Percentiles rank a stretch among this genome's conserved stretches.
Evolutionary conservation across 2,329 filamentous ascomycete genomes (phyloP).

Genomic region (Rugonectria rugulosa): DNA sequence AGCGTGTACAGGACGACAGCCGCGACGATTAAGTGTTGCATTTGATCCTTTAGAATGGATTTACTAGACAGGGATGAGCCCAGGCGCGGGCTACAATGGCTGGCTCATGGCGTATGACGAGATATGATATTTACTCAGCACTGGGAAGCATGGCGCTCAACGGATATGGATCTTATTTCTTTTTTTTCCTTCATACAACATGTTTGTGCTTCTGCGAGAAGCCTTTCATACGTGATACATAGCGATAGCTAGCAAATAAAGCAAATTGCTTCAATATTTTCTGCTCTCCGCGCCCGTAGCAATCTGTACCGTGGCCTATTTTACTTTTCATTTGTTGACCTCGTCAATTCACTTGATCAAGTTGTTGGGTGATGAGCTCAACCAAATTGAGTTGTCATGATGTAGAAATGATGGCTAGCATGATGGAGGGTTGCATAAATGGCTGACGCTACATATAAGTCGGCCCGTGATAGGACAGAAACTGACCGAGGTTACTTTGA

Average conservation of each 20-base stretch:
- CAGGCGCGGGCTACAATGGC: slow-evolving; percentile 11
- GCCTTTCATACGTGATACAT: neutral
- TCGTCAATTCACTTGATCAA: neutral
- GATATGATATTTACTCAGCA: slow-evolving; percentile 31
- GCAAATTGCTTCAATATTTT: no score
- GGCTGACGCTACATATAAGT: slow-evolving; percentile 10
- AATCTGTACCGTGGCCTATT: no score
- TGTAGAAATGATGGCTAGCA: no score
- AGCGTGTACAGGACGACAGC: slow-evolving; percentile 79
- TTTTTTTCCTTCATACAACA: slow-evolving; percentile 14
- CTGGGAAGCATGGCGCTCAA: slow-evolving; percentile 37
- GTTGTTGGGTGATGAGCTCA: no score
- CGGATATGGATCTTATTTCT: slow-evolving; percentile 24
- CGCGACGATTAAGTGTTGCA: slow-evolving; percentile 51
- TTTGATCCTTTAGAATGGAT: neutral
- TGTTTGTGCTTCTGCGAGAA: neutral
- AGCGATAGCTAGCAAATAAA: slow-evolving; percentile 14
- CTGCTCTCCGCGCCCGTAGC: no score
- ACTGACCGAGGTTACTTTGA: slow-evolving; percentile 14
- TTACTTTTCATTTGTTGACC: no score
- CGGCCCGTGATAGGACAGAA: slow-evolving; percentile 11
- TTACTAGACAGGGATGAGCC: slow-evolving; percentile 23
- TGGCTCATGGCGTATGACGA: slow-evolving; percentile 35
- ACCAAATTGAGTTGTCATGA: no score
- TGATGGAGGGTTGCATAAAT: neutral